Conservation (phyloP, 371 early-diverging fungal species). For the Mortierella sp. region DNA sequence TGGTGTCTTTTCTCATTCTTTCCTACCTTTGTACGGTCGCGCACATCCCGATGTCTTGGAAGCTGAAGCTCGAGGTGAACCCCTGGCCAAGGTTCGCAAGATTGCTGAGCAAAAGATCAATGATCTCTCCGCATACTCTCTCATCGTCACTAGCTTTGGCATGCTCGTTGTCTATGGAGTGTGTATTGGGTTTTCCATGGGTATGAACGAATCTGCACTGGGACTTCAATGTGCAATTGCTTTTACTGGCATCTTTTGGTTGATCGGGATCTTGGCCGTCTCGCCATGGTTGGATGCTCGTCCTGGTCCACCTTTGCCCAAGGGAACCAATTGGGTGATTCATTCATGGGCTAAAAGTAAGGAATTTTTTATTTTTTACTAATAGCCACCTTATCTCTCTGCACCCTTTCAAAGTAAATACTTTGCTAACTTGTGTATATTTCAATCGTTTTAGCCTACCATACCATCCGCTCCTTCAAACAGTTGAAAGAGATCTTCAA, state of each 20-base stretch:
- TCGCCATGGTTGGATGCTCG: slow-evolving; percentile 56
- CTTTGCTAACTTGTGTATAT: background rate
- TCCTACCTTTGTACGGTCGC: slow-evolving; percentile 63
- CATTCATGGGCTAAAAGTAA: slow-evolving; percentile 57
- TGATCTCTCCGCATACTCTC: slow-evolving; percentile 56
- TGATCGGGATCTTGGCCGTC: slow-evolving; percentile 46
- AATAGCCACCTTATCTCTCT: background rate
- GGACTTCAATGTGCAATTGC: slow-evolving; percentile 56
- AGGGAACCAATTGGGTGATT: slow-evolving; percentile 55
- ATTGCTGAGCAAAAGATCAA: slow-evolving; percentile 55
- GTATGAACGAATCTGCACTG: slow-evolving; percentile 36
- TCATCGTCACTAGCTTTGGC: slow-evolving; percentile 55
- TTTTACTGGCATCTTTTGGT: slow-evolving; percentile 63
- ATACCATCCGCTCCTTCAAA: slow-evolving; percentile 21
- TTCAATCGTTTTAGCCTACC: slow-evolving; percentile 18
- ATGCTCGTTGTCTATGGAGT: slow-evolving; percentile 55
- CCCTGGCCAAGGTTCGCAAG: slow-evolving; percentile 17
- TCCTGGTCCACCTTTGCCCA: slow-evolving; percentile 68
- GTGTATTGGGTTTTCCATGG: slow-evolving; percentile 54
- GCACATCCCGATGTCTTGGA: slow-evolving; percentile 58
- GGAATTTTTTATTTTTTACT: background rate
- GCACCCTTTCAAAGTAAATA: background rate
- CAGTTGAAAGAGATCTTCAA: slow-evolving; percentile 53
- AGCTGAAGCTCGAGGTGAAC: slow-evolving; percentile 25
- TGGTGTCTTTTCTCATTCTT: slow-evolving; percentile 66